These are phyloP conservation scores for Scopulariopsis brevicaulis DNA, from an alignment of 2,329 filamentous ascomycete genomes.

Conservation along the genomic window DNA sequence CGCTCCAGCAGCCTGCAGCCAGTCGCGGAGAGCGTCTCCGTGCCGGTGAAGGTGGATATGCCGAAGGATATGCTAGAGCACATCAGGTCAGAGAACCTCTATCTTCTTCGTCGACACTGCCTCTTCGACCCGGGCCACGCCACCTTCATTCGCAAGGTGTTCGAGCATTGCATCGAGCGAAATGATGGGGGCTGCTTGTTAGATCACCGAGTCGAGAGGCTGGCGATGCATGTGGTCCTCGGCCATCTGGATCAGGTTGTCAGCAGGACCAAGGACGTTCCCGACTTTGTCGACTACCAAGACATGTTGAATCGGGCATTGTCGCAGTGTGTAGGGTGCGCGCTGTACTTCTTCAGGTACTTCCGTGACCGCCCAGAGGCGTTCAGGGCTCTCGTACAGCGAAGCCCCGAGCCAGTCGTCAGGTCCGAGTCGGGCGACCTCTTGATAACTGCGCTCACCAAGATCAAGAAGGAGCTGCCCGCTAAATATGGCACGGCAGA, in stretches of 20 bases:
- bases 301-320: conserved; percentile 35
- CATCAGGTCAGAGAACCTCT: conserved; percentile 62
- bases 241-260: conserved; percentile 67
- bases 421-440: conserved; percentile 38
- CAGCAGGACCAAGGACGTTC: conserved; percentile 56
- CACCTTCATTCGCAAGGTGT: conserved; percentile 51
- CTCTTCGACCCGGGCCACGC: conserved; percentile 65
- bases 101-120: conserved; percentile 65
- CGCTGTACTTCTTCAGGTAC: conserved; percentile 49
- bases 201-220: conserved; percentile 31
- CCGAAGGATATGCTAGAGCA: conserved; percentile 36
- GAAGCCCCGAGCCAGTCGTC: conserved; percentile 43
- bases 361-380: conserved; percentile 41
- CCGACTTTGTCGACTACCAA: conserved; percentile 48
- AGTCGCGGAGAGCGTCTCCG: conserved; percentile 28
- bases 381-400: conserved; percentile 54
- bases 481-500: conserved; percentile 28
- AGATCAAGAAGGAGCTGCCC: conserved; percentile 36
- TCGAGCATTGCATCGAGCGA: conserved; percentile 35
- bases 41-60: conserved; percentile 30
- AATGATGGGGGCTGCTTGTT: conserved; percentile 20
- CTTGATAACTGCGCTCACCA: conserved; percentile 39
- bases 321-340: conserved; percentile 39
- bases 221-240: conserved; percentile 43
- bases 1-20: conserved; percentile 54